These are phyloP conservation scores for Lipomyces chichibuensis DNA, from an alignment of 805 yeast species.

Conservation along the genomic window DNA sequence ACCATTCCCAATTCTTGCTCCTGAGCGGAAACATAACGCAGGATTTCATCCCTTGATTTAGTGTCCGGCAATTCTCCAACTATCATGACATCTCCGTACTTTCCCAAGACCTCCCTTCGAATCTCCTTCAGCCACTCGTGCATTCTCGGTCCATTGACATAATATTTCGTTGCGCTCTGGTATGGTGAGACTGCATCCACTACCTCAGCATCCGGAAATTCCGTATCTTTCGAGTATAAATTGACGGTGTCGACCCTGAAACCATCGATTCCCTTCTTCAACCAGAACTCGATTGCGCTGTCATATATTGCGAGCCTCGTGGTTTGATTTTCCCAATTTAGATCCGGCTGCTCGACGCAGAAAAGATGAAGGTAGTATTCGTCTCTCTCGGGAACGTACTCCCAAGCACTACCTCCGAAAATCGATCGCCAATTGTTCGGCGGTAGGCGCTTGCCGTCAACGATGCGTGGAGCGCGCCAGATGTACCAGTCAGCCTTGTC, in stretches of 20 bases:
- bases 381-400: constrained; percentile 50
- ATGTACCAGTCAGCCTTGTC: constrained; percentile 66
- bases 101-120: constrained; percentile 44
- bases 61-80: constrained; percentile 60
- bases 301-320: constrained; percentile 50
- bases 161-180: constrained; percentile 47
- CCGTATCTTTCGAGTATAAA: constrained; percentile 54
- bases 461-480: constrained; percentile 56
- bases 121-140: constrained; percentile 54
- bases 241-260: constrained; percentile 63
- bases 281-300: constrained; percentile 53
- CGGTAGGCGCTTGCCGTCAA: constrained; percentile 59
- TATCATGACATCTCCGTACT: constrained; percentile 55
- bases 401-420: constrained; percentile 58
- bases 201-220: constrained; percentile 55
- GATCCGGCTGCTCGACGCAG: constrained; percentile 56
- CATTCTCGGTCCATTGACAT: constrained; percentile 56
- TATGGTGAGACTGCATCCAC: constrained; percentile 47
- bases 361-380: constrained; percentile 61
- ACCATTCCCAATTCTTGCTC: constrained; percentile 47
- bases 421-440: constrained; percentile 61
- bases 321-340: constrained; percentile 59
- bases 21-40: constrained; percentile 26
- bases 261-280: constrained; percentile 59
- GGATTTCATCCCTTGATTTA: constrained; percentile 40